phyloP scores from a whole-genome alignment of 2,329 filamentous ascomycete species.

The Calonectria pseudoturangicola region DNA sequence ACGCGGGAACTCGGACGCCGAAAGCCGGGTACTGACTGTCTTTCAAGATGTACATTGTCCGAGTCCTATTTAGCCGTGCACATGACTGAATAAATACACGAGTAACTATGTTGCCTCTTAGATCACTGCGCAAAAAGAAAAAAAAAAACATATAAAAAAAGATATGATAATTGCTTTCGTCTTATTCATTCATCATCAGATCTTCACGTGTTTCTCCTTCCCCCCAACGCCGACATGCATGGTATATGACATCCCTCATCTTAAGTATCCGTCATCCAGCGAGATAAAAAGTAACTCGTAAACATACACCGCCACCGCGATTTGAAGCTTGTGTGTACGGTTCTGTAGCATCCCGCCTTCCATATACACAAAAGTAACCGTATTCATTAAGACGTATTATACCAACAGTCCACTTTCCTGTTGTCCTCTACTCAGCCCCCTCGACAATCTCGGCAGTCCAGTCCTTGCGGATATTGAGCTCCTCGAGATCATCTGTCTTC shows the following conservation, averaged over 20 bases:
- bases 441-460: slow-evolving; percentile 75
- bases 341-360: slow-evolving; percentile 5
- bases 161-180: slow-evolving; percentile 13
- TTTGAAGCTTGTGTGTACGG: background rate
- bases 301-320: slow-evolving; percentile 9
- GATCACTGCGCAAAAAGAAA: background rate
- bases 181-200: slow-evolving; percentile 39
- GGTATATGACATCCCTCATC: slow-evolving; percentile 45
- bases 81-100: background rate
- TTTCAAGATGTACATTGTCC: background rate
- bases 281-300: slow-evolving; percentile 27
- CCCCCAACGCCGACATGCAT: slow-evolving; percentile 47
- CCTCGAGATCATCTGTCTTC: slow-evolving; percentile 74
- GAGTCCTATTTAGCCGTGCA: background rate
- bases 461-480: slow-evolving; percentile 78
- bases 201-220: slow-evolving; percentile 17
- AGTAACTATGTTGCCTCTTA: background rate
- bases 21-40: background rate
- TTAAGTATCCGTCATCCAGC: slow-evolving; percentile 38
- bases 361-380: slow-evolving; percentile 39
- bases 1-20: background rate
- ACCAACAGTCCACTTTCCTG: slow-evolving; percentile 7
- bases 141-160: too few species aligned
- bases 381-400: slow-evolving; percentile 20
- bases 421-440: slow-evolving; percentile 58